Evolutionary conservation across 2,329 filamentous ascomycete species (phyloP).

Genomic region (Venturia asperata): DNA sequence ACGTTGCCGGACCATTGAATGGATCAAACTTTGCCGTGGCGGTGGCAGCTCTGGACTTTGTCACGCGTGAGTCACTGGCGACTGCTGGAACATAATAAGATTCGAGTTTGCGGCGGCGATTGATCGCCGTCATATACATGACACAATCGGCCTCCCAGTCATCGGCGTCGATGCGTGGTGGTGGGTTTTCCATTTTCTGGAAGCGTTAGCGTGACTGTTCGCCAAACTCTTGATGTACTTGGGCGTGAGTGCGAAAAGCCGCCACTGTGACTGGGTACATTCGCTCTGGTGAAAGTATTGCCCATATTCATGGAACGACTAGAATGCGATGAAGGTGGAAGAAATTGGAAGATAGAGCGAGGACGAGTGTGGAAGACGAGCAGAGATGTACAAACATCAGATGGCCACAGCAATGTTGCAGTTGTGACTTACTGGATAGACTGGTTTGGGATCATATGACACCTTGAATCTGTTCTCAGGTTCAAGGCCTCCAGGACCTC

Average conservation of each 20-base stretch:
- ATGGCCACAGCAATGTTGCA: not conserved
- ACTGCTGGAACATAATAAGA: conserved; percentile 5
- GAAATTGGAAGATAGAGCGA: not conserved
- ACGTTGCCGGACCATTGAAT: conserved; percentile 10
- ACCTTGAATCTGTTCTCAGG: conserved; percentile 11
- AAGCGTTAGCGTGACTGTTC: not conserved
- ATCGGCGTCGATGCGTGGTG: conserved; percentile 9
- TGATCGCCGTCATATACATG: not conserved
- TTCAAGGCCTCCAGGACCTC: conserved; percentile 9
- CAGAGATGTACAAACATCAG: not conserved
- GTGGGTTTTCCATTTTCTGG: not conserved
- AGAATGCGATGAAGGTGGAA: not conserved
- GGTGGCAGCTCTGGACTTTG: conserved; percentile 5
- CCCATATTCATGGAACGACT: not conserved
- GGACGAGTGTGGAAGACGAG: not conserved
- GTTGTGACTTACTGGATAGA: conserved; percentile 2
- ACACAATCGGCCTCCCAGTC: conserved; percentile 12
- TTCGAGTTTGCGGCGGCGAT: conserved; percentile 2
- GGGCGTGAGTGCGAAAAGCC: not conserved
- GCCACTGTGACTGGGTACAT: not conserved
- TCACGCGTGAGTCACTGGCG: not conserved
- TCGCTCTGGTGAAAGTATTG: not conserved
- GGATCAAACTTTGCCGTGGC: conserved; percentile 8
- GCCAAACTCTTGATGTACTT: not conserved
- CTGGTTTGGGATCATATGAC: conserved; percentile 11